Conservation (phyloP, 2,329 filamentous ascomycete species). For the Leptographium flavum region DNA sequence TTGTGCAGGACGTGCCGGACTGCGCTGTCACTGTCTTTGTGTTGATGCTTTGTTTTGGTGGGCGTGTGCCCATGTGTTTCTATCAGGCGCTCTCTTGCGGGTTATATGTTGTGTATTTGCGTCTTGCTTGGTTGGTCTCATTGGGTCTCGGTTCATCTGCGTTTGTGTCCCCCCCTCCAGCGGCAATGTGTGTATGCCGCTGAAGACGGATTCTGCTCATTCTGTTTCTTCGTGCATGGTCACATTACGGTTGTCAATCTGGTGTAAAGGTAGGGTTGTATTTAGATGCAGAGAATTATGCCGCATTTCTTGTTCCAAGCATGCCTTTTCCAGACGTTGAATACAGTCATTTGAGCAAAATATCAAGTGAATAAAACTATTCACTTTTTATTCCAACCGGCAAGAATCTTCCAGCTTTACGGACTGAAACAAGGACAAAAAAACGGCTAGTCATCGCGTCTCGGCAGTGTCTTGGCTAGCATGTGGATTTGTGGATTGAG, state of each 20-base stretch:
- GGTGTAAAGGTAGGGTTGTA: not conserved
- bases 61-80: not conserved
- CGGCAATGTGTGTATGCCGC: conserved; percentile 15
- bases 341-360: too few relatives aligned
- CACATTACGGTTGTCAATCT: not conserved
- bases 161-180: not conserved
- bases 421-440: too few relatives aligned
- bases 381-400: too few relatives aligned
- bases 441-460: too few relatives aligned
- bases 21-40: too few relatives aligned
- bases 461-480: too few relatives aligned
- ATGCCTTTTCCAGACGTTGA: too few relatives aligned
- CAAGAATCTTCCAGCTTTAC: too few relatives aligned
- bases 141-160: not conserved
- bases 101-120: not conserved
- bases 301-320: not conserved
- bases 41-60: not conserved
- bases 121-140: not conserved
- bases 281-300: not conserved
- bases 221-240: not conserved
- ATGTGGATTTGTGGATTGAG: too few relatives aligned
- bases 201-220: not conserved
- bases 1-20: too few relatives aligned
- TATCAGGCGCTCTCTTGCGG: not conserved
- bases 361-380: too few relatives aligned